Conservation (phyloP, 805 yeast species). For the Pichia occidentalis region DNA sequence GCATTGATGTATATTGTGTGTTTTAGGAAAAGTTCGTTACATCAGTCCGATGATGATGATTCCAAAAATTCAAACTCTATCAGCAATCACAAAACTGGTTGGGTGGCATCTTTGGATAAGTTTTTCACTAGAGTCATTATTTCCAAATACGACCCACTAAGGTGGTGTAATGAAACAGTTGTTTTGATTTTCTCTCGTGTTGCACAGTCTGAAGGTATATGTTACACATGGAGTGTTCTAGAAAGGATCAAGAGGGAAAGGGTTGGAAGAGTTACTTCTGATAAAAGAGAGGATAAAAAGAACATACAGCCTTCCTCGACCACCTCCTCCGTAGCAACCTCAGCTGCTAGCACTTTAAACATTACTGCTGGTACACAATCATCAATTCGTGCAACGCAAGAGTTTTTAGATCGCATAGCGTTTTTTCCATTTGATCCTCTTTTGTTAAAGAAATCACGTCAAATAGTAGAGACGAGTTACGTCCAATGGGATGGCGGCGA, state of each 20-base stretch:
- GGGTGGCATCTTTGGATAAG: slow-evolving; percentile 81
- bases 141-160: slow-evolving; percentile 87
- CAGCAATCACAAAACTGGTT: slow-evolving; percentile 34
- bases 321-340: slow-evolving; percentile 3
- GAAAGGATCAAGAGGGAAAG: slow-evolving; percentile 80
- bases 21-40: slow-evolving; percentile 63
- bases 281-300: neutral
- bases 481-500: slow-evolving; percentile 83
- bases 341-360: slow-evolving; percentile 4
- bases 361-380: slow-evolving; percentile 12
- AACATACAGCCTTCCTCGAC: neutral
- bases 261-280: slow-evolving; percentile 24
- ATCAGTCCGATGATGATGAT: slow-evolving; percentile 21
- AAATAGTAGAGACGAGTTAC: slow-evolving; percentile 47
- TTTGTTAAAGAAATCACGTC: slow-evolving; percentile 56
- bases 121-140: slow-evolving; percentile 81
- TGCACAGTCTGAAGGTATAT: slow-evolving; percentile 82
- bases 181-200: slow-evolving; percentile 89
- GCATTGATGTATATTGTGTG: slow-evolving; percentile 88
- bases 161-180: slow-evolving; percentile 89
- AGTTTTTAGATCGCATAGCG: slow-evolving; percentile 84
- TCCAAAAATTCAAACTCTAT: slow-evolving; percentile 12
- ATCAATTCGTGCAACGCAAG: slow-evolving; percentile 41
- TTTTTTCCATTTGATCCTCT: slow-evolving; percentile 96
- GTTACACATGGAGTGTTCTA: slow-evolving; percentile 88